Conservation (phyloP, 768 basidiomycete species). For the Leccinum boreale region DNA sequence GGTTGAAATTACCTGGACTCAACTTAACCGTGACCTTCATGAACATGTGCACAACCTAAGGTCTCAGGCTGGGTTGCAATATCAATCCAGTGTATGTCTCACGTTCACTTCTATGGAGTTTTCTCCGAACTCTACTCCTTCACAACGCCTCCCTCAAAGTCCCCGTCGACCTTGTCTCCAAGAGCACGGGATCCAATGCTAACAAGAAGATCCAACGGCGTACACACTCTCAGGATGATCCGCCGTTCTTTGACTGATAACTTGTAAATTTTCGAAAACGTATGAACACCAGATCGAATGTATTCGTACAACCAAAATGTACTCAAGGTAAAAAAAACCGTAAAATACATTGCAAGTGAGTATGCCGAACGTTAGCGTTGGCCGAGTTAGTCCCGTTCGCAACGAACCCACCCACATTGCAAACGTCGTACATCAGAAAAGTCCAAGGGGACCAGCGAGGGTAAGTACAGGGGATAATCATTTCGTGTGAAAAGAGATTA, state of each 20-base stretch:
- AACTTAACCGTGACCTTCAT: neutral
- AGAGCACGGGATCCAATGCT: neutral
- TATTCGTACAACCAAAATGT: conserved; percentile 25
- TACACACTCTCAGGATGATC: neutral
- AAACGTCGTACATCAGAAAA: conserved; percentile 15
- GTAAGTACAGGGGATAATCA: conserved; percentile 18
- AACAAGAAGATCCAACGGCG: neutral
- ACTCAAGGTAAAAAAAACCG: neutral
- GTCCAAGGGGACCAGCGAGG: neutral
- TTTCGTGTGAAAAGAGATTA: conserved; percentile 10
- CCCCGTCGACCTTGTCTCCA: neutral
- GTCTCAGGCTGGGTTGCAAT: neutral
- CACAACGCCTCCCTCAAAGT: neutral
- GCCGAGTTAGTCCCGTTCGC: conserved; percentile 8
- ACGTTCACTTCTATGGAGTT: conserved; percentile 1
- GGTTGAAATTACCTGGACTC: neutral
- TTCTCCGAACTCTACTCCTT: neutral
- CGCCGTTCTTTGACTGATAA: conserved; percentile 11
- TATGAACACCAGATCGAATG: neutral
- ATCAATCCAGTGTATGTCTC: neutral
- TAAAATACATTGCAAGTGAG: conserved; percentile 21
- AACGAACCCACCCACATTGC: conserved; percentile 14
- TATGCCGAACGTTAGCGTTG: conserved; percentile 7
- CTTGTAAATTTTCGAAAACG: neutral
- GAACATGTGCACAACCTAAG: neutral